A percentile compares a stretch with the other conserved stretches of the same genome.
These are phyloP conservation scores for Penicillium sp. DNA, from an alignment of 2,329 filamentous ascomycete genomes.

Conservation along the genomic window DNA sequence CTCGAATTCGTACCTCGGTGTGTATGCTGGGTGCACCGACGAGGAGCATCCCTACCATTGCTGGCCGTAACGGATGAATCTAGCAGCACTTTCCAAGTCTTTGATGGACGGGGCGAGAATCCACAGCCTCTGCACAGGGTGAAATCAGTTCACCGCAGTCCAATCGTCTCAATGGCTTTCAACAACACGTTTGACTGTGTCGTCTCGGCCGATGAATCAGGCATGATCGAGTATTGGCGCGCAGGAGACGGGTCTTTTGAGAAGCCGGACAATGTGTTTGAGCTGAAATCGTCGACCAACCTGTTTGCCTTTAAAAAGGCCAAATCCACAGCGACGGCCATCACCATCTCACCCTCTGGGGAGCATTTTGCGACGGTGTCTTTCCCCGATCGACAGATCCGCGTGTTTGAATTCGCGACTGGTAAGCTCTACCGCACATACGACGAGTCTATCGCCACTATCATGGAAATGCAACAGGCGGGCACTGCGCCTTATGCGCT, in stretches of 20 bases:
- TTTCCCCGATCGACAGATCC: slow-evolving; percentile 88
- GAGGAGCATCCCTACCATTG: slow-evolving; percentile 82
- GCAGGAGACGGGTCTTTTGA: slow-evolving; percentile 74
- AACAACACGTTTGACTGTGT: slow-evolving; percentile 90
- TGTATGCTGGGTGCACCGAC: slow-evolving; percentile 88
- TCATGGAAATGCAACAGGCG: slow-evolving; percentile 95
- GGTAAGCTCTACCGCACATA: slow-evolving; percentile 90
- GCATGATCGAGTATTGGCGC: slow-evolving; percentile 97
- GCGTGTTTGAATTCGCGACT: slow-evolving; percentile 87
- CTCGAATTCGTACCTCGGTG: slow-evolving; percentile 74
- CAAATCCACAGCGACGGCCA: slow-evolving; percentile 77
- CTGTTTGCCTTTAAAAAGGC: slow-evolving; percentile 97
- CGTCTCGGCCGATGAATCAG: slow-evolving; percentile 81
- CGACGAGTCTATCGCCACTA: slow-evolving; percentile 86
- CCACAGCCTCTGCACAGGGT: slow-evolving; percentile 75
- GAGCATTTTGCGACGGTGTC: slow-evolving; percentile 86
- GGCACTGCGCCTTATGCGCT: slow-evolving; percentile 78
- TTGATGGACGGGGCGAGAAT: slow-evolving; percentile 85
- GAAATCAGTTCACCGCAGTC: slow-evolving; percentile 74
- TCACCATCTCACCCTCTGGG: slow-evolving; percentile 84
- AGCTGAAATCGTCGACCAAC: slow-evolving; percentile 90
- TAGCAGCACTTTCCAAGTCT: slow-evolving; percentile 75
- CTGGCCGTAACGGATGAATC: slow-evolving; percentile 79
- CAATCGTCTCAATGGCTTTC: slow-evolving; percentile 83
- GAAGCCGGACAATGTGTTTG: slow-evolving; percentile 88